Conservation (phyloP, 1,284 basidiomycete genomes). For the Malassezia psittaci region DNA sequence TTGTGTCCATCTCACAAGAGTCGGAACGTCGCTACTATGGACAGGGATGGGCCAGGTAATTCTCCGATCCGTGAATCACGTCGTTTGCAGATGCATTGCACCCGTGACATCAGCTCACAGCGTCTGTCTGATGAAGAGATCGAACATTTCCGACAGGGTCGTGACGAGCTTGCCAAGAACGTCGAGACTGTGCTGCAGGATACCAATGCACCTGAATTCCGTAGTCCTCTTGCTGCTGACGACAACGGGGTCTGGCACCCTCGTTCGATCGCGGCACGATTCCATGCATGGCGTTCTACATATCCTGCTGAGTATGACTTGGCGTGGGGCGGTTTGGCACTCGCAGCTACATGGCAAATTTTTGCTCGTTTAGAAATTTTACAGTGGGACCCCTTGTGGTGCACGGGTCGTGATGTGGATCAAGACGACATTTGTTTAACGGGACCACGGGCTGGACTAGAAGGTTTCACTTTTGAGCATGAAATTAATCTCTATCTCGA, state of each 20-base stretch:
- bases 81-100: background rate
- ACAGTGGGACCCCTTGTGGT: conserved; percentile 22
- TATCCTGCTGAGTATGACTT: conserved; percentile 34
- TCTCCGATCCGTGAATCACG: background rate
- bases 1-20: conserved; percentile 13
- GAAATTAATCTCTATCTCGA: conserved; percentile 4
- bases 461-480: conserved; percentile 14
- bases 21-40: background rate
- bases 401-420: background rate
- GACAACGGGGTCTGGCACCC: conserved; percentile 19
- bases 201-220: conserved; percentile 33
- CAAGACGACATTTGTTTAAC: background rate
- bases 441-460: conserved; percentile 1
- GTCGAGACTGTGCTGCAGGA: conserved; percentile 23
- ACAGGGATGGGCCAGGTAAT: conserved; percentile 13
- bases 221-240: background rate
- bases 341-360: conserved; percentile 39
- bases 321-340: conserved; percentile 39
- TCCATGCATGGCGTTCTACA: conserved; percentile 25
- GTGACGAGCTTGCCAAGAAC: conserved; percentile 10
- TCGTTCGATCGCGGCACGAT: conserved; percentile 27
- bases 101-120: conserved; percentile 1
- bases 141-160: background rate
- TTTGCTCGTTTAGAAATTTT: conserved; percentile 31
- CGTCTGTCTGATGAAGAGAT: conserved; percentile 1